These are phyloP conservation scores for Ascosphaera aggregata DNA, from an alignment of 2,329 filamentous ascomycete genomes.

Conservation along the genomic window DNA sequence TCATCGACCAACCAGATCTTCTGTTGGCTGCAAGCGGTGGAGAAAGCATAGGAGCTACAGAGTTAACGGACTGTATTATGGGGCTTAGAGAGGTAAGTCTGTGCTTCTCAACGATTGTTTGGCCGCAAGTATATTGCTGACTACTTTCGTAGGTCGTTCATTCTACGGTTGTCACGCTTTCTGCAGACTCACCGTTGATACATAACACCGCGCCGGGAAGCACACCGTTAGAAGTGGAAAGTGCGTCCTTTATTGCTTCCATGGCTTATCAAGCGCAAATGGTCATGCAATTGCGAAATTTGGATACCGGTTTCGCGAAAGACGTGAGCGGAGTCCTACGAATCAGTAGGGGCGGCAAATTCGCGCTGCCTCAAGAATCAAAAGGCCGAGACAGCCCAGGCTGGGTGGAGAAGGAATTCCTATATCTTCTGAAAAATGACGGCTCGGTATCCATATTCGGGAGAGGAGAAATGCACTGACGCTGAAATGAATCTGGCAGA, in stretches of 20 bases:
- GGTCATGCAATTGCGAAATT: slow-evolving; percentile 45
- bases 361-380: slow-evolving; percentile 11
- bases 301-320: slow-evolving; percentile 73
- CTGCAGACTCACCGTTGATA: slow-evolving; percentile 53
- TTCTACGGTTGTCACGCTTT: slow-evolving; percentile 40
- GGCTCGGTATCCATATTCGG: slow-evolving; percentile 67
- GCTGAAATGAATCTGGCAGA: too few species aligned
- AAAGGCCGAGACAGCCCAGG: slow-evolving; percentile 7
- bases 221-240: slow-evolving; percentile 45
- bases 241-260: slow-evolving; percentile 46
- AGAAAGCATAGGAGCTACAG: slow-evolving; percentile 18
- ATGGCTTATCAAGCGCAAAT: slow-evolving; percentile 53
- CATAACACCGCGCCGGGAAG: slow-evolving; percentile 23
- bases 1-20: slow-evolving; percentile 43
- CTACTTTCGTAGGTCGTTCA: slow-evolving; percentile 30
- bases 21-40: slow-evolving; percentile 34
- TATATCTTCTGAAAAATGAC: slow-evolving; percentile 64
- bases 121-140: background rate
- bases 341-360: slow-evolving; percentile 36
- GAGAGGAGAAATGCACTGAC: slow-evolving; percentile 36
- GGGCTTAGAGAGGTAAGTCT: slow-evolving; percentile 38
- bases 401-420: slow-evolving; percentile 39
- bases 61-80: slow-evolving; percentile 33
- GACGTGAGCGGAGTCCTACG: slow-evolving; percentile 79
- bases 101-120: background rate